Evolutionary conservation across 768 basidiomycete genomes (phyloP).

Genomic region (Scleroderma citrinum): DNA sequence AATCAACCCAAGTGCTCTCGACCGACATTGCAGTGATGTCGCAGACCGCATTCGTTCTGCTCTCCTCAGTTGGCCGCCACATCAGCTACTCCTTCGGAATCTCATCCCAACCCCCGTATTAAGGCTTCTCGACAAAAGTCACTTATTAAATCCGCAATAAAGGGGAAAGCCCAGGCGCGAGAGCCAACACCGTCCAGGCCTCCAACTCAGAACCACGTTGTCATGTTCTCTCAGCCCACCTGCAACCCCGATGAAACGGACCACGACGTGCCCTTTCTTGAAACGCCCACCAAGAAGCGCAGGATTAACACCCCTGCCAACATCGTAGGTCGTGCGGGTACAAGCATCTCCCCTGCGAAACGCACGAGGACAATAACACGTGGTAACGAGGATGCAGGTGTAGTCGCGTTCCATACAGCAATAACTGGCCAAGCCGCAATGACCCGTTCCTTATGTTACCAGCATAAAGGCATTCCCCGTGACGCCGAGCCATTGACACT

Average conservation of each 20-base stretch:
- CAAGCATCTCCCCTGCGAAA: conserved; percentile 9
- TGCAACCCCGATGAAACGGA: conserved; percentile 10
- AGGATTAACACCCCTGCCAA: conserved; percentile 21
- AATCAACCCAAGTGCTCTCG: conserved; percentile 12
- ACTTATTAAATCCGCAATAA: conserved; percentile 14
- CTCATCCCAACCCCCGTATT: no score
- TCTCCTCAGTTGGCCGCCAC: conserved; percentile 3
- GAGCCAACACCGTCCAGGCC: conserved; percentile 23
- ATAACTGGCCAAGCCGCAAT: conserved; percentile 3
- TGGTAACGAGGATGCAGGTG: background rate
- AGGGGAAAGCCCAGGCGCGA: conserved; percentile 9
- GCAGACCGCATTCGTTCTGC: conserved; percentile 17
- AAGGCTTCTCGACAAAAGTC: conserved; percentile 13
- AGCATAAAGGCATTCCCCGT: no score
- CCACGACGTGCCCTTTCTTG: conserved; percentile 24
- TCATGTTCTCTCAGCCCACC: conserved; percentile 11
- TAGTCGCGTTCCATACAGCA: conserved; percentile 15
- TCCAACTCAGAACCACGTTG: conserved; percentile 33
- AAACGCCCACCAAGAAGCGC: conserved; percentile 40
- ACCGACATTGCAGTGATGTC: conserved; percentile 21
- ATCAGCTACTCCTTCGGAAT: background rate
- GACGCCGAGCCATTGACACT: conserved; percentile 21
- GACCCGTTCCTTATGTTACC: background rate
- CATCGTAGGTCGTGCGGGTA: conserved; percentile 8
- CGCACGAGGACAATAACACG: background rate